A percentile compares a stretch with the other conserved stretches of the same genome.
phyloP scores from a whole-genome alignment of 345 rosid species.

The Euphorbia peplus region DNA sequence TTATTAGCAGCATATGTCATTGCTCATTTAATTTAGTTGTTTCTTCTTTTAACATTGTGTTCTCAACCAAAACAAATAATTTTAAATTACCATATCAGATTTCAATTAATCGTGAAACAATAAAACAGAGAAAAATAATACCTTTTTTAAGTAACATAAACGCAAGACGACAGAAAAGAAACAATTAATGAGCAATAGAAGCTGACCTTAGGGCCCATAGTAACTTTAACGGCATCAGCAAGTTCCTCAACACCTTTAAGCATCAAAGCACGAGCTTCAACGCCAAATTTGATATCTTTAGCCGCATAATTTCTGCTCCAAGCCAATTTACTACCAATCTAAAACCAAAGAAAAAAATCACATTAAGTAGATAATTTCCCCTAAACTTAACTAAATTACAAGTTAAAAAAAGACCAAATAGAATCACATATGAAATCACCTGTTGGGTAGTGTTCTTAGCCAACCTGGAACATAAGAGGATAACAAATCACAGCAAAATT shows the following conservation, averaged over 20 bases:
- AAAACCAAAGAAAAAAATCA: not conserved
- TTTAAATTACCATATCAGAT: too few species aligned
- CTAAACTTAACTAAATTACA: not conserved
- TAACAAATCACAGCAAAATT: not conserved
- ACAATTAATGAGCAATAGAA: not conserved
- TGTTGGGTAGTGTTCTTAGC: conserved; percentile 11
- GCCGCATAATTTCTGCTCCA: conserved; percentile 29
- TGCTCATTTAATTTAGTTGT: too few species aligned
- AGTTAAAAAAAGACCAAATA: not conserved
- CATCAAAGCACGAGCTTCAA: conserved; percentile 28
- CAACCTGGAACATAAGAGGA: conserved; percentile 6
- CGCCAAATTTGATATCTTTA: conserved; percentile 26
- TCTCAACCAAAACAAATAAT: too few species aligned
- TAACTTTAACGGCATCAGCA: conserved; percentile 28
- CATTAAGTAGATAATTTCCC: not conserved
- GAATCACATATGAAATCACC: conserved; percentile 12
- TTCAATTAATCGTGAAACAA: too few species aligned
- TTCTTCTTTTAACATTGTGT: too few species aligned
- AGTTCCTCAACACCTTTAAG: conserved; percentile 28
- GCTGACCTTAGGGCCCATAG: conserved; percentile 29
- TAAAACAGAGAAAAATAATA: too few species aligned
- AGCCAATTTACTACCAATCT: conserved; percentile 21
- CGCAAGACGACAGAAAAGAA: not conserved
- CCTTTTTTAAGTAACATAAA: not conserved
- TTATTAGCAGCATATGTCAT: too few species aligned